Base-by-base conservation (phyloP, 2,329 filamentous ascomycete species). In the Acarospora socialis region DNA sequence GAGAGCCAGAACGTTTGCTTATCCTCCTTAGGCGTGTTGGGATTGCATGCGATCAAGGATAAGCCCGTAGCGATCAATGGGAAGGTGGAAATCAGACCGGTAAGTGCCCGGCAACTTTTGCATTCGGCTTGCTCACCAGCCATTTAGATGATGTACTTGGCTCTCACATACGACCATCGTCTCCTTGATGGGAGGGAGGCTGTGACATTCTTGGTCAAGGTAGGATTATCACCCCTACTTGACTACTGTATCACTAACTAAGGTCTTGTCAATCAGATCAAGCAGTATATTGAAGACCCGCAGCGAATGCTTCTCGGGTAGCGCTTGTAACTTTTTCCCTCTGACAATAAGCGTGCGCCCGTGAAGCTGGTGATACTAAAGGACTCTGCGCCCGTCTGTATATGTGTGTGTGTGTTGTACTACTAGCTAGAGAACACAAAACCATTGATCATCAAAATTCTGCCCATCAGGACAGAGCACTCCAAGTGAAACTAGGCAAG, bases 251-350 rank as follows among this genome's bases (percentile, higher is more conserved):
- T 35, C 20, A 23, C 33, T 33, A 33, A 32, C 36, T 30, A 20
- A 14, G 19, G 23, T 26, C 22, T 26, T 36, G 16, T n/a, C n/a
- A n/a, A n/a, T n/a, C 29, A 63, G 58, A 58, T 98, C 50, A 95
- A 95, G 73, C 82, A 94, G 57, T 93, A 81, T 54, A 92, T 95
- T 46, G 87, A 95, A 65, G 90, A 95, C 52, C 87, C 87, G 22
- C 68, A 82, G 44, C 78, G 81, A 50, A 94, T 95, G 87, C 70
- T 94, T 7, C 59, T 93, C 22, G 58, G 52, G 28, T 60, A 54
- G 35, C n/a, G n/a, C n/a, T n/a, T n/a, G n/a, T n/a, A n/a, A n/a
- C n/a, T n/a, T n/a, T n/a, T n/a, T n/a, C n/a, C n/a, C n/a, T n/a
- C n/a, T n/a, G n/a, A n/a, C n/a, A n/a, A n/a, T n/a, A n/a, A n/a